Evolutionary conservation across 2,329 filamentous ascomycete genomes (phyloP).

Genomic region (Epichloe amarillans): DNA sequence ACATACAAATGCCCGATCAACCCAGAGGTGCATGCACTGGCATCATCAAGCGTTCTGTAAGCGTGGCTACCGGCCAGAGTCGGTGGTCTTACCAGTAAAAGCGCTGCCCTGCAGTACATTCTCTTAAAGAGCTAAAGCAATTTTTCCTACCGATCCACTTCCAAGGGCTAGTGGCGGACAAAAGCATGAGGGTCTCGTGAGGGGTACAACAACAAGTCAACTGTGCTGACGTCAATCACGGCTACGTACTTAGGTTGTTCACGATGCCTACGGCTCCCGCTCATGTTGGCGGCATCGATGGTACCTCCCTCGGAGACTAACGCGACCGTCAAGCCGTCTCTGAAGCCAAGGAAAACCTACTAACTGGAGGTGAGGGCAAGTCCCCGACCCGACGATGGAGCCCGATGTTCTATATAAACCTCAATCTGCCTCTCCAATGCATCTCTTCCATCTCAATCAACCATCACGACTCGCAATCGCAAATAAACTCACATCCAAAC

Average conservation of each 20-base stretch:
- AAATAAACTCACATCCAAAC: background rate
- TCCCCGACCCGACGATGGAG: too few relatives aligned
- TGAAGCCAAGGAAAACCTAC: too few relatives aligned
- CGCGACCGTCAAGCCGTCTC: too few relatives aligned
- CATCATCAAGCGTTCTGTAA: background rate
- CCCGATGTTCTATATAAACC: slow-evolving; percentile 1
- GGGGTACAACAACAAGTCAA: too few relatives aligned
- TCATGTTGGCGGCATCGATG: background rate
- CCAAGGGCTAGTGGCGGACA: background rate
- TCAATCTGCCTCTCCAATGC: background rate
- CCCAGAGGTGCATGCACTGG: background rate
- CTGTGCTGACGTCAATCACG: background rate
- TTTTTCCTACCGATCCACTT: background rate
- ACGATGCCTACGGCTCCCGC: background rate
- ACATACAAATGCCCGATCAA: background rate
- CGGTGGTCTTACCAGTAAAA: background rate
- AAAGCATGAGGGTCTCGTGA: too few relatives aligned
- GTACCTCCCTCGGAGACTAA: too few relatives aligned
- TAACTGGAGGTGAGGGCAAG: background rate
- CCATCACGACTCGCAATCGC: slow-evolving; percentile 9
- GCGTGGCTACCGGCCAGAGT: background rate
- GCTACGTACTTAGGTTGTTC: background rate
- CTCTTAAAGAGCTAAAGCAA: too few relatives aligned
- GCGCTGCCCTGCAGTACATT: too few relatives aligned
- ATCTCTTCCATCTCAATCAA: background rate